Evolutionary conservation across 495 filamentous ascomycete species (phyloP).

Genomic region (Neurospora sp.): DNA sequence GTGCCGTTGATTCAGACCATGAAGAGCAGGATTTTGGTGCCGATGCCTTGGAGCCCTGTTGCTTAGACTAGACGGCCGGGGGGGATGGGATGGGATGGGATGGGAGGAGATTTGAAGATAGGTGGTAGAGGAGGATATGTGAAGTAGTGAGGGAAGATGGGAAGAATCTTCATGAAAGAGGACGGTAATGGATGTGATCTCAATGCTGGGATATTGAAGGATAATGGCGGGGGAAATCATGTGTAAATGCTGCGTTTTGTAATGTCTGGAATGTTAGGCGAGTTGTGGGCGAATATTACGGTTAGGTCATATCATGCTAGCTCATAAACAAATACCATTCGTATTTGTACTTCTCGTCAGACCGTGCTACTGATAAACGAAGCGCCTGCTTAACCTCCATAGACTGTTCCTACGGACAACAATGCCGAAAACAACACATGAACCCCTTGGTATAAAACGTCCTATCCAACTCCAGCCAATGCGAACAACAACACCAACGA

Average conservation of each 20-base stretch:
- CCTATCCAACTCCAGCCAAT: slow-evolving; percentile 18
- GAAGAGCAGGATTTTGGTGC: slow-evolving; percentile 87
- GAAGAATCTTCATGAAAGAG: too few species aligned
- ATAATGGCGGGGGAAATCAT: neutral
- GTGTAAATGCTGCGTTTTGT: neutral
- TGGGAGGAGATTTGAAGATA: too few species aligned
- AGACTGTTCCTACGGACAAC: slow-evolving; percentile 1
- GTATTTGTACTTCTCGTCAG: neutral
- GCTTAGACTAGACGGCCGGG: too few species aligned
- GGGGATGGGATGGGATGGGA: too few species aligned
- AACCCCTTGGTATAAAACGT: slow-evolving; percentile 15
- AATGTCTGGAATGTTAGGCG: neutral
- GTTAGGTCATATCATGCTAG: neutral
- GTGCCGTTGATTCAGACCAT: slow-evolving; percentile 94
- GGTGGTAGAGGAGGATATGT: too few species aligned
- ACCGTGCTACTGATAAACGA: neutral
- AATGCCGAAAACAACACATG: slow-evolving; percentile 17
- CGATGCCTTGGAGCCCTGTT: slow-evolving; percentile 93
- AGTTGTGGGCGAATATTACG: neutral
- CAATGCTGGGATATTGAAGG: too few species aligned
- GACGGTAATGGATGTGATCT: too few species aligned
- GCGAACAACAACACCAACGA: slow-evolving; percentile 5
- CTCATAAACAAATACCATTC: neutral
- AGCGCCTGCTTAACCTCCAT: slow-evolving; percentile 6
- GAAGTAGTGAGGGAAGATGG: too few species aligned